Evolutionary conservation across 169 alveolate species (phyloP).

Genomic region (Cryptosporidium baileyi): DNA sequence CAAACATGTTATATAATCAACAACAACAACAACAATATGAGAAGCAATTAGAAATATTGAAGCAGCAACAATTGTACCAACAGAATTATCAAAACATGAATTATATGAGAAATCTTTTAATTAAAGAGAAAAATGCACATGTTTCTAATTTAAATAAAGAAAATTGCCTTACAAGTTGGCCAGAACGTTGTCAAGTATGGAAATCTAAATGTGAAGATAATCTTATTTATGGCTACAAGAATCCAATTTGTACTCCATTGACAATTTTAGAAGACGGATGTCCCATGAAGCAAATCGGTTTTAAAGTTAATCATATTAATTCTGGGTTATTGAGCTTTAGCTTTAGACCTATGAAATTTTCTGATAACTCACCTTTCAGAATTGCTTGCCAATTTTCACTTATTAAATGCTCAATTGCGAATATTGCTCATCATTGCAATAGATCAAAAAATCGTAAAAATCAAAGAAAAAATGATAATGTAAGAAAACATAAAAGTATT

Average conservation of each 20-base stretch:
- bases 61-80: background rate
- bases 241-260: slow-evolving; percentile 34
- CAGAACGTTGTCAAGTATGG: slow-evolving; percentile 63
- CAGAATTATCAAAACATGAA: background rate
- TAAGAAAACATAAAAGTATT: background rate
- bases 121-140: background rate
- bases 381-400: slow-evolving; percentile 60
- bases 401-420: slow-evolving; percentile 44
- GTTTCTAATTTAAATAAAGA: background rate
- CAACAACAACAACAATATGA: slow-evolving; percentile 48
- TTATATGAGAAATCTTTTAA: background rate
- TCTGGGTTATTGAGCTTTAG: slow-evolving; percentile 54
- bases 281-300: slow-evolving; percentile 65
- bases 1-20: slow-evolving; percentile 59
- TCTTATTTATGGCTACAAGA: slow-evolving; percentile 26
- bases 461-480: background rate
- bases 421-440: background rate
- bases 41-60: no score
- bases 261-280: slow-evolving; percentile 54
- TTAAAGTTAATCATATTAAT: slow-evolving; percentile 29
- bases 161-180: slow-evolving; percentile 66
- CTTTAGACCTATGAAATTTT: slow-evolving; percentile 53
- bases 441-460: background rate
- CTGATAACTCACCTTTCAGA: slow-evolving; percentile 49
- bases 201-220: slow-evolving; percentile 66